Evolutionary conservation across 306 rosid genomes (phyloP).

Genomic region (Hylodesmum podocarpum): DNA sequence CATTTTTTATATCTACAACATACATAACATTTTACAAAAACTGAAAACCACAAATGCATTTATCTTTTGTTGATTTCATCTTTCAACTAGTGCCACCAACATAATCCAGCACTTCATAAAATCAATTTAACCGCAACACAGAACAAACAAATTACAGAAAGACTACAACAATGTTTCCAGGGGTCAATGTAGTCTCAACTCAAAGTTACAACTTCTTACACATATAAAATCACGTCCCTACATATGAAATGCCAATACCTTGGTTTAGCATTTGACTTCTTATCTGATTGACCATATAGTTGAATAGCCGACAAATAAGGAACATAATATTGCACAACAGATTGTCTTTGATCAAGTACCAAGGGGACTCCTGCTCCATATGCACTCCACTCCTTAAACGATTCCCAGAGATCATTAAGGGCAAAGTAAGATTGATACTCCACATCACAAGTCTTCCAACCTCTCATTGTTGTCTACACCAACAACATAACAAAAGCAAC

Average conservation of each 20-base stretch:
- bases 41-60: neutral
- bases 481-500: conserved; percentile 26
- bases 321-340: conserved; percentile 86
- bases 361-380: conserved; percentile 95
- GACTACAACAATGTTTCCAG: neutral
- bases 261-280: conserved; percentile 46
- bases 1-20: neutral
- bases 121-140: conserved; percentile 7
- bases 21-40: neutral
- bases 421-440: conserved; percentile 76
- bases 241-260: conserved; percentile 48
- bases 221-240: neutral
- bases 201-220: neutral
- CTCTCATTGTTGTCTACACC: conserved; percentile 77
- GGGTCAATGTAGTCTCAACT: neutral
- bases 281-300: conserved; percentile 60
- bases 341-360: conserved; percentile 63
- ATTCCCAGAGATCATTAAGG: conserved; percentile 84
- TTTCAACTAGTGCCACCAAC: conserved; percentile 10
- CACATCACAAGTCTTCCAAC: conserved; percentile 71
- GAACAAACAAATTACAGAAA: neutral
- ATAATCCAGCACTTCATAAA: neutral
- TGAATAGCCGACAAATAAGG: conserved; percentile 92
- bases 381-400: conserved; percentile 90
- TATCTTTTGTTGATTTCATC: conserved; percentile 18